Evolutionary conservation across 208 protist species (phyloP).

Genomic region (Leptomonas seymouri): DNA sequence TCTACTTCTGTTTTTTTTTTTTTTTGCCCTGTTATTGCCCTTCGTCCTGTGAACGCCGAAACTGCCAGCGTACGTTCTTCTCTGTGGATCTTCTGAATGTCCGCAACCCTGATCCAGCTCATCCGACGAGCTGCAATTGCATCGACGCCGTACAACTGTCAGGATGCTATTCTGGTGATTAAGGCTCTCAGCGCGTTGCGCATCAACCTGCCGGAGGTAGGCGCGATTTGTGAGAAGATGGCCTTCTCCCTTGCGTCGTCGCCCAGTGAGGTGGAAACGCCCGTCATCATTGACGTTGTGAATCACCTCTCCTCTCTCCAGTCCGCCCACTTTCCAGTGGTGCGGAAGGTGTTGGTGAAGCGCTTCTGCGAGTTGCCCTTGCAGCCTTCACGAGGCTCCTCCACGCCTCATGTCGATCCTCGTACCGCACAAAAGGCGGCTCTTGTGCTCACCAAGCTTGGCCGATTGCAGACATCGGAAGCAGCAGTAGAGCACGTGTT

Average conservation of each 20-base stretch:
- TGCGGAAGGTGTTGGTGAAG: constrained; percentile 45
- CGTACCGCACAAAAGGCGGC: constrained; percentile 61
- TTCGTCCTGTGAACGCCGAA: too few relatives aligned
- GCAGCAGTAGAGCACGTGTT: constrained; percentile 41
- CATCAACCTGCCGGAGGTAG: constrained; percentile 38
- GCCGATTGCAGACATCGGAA: constrained; percentile 3
- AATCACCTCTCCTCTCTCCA: constrained; percentile 54
- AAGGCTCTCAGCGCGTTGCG: constrained; percentile 51
- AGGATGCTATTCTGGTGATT: constrained; percentile 64
- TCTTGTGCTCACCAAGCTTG: constrained; percentile 59
- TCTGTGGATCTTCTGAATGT: background rate
- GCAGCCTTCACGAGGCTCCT: background rate
- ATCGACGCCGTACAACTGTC: constrained; percentile 47
- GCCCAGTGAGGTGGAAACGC: constrained; percentile 25
- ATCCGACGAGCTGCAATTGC: constrained; percentile 49
- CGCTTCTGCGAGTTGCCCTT: constrained; percentile 55
- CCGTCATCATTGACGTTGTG: constrained; percentile 51
- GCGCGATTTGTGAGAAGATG: constrained; percentile 56
- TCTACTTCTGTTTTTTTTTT: background rate
- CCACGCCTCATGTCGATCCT: background rate
- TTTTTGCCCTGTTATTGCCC: background rate
- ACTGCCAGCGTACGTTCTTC: too few relatives aligned
- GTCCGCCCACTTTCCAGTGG: constrained; percentile 37
- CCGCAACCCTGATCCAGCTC: constrained; percentile 25
- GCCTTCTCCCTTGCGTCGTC: constrained; percentile 59